phyloP scores from a whole-genome alignment of 495 filamentous ascomycete species.

The Talaromyces proteolyticus region DNA sequence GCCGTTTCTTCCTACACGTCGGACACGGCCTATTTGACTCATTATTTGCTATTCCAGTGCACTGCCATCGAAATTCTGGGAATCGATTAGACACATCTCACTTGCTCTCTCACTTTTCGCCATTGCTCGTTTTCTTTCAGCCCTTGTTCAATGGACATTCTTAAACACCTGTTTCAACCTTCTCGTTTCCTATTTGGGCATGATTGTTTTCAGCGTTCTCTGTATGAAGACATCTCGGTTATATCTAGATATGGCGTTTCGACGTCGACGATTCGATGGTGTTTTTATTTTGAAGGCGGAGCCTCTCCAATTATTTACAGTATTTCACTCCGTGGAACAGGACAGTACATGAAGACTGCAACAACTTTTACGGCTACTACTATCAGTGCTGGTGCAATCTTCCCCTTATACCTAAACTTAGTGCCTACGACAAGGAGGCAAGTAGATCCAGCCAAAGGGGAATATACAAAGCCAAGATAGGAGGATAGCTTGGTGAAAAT shows the following conservation, averaged over 20 bases:
- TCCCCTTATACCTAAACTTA: not conserved
- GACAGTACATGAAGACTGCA: slow-evolving; percentile 53
- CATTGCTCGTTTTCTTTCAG: slow-evolving; percentile 55
- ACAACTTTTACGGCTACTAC: slow-evolving; percentile 45
- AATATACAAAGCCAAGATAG: not conserved
- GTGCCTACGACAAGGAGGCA: not conserved
- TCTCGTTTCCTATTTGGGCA: slow-evolving; percentile 46
- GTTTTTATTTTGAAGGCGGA: slow-evolving; percentile 55
- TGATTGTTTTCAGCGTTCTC: slow-evolving; percentile 48
- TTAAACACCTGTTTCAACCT: slow-evolving; percentile 58
- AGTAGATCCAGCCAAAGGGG: not conserved
- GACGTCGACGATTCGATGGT: no score
- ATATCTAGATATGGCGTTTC: slow-evolving; percentile 43
- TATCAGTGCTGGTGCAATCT: slow-evolving; percentile 49
- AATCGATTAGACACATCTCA: not conserved
- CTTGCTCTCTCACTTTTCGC: slow-evolving; percentile 46
- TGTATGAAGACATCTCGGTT: slow-evolving; percentile 46
- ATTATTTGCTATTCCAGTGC: not conserved
- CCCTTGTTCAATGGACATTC: slow-evolving; percentile 40
- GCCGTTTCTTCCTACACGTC: not conserved
- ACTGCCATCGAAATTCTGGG: not conserved
- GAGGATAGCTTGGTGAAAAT: not conserved
- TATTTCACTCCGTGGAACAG: slow-evolving; percentile 55
- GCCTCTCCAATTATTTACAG: slow-evolving; percentile 59
- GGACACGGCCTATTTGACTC: not conserved